A percentile compares a stretch with the other conserved stretches of the same genome.
These are phyloP conservation scores for Ophiostoma himal-ulmi DNA, from an alignment of 2,329 filamentous ascomycete genomes.

Conservation along the genomic window DNA sequence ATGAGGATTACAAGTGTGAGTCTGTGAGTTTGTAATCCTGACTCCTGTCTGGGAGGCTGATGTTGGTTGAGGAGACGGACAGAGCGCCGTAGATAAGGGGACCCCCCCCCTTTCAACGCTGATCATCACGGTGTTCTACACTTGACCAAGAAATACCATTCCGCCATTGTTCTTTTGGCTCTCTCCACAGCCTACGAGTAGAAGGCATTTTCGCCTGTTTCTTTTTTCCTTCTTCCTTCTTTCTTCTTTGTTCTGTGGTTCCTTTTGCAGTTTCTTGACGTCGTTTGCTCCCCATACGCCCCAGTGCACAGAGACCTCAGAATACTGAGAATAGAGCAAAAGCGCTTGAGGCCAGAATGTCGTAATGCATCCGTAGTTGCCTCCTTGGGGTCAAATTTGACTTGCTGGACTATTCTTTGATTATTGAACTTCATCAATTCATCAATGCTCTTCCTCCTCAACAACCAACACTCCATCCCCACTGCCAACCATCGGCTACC, in stretches of 20 bases:
- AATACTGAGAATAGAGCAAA: no score
- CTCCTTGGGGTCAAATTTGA: background rate
- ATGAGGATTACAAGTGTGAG: background rate
- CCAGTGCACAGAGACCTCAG: background rate
- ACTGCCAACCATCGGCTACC: background rate
- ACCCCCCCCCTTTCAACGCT: background rate
- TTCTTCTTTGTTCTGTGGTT: no score
- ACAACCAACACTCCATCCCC: background rate
- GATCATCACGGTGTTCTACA: background rate
- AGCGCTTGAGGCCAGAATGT: background rate
- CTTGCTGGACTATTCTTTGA: background rate
- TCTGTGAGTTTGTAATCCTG: background rate
- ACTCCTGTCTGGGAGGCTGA: background rate
- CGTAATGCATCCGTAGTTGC: background rate
- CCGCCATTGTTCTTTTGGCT: background rate
- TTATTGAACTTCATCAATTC: background rate
- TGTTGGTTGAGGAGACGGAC: slow-evolving; percentile 6
- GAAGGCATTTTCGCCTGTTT: background rate
- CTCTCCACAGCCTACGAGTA: background rate
- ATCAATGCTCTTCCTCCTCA: background rate
- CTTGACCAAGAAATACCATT: background rate
- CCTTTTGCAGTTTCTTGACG: background rate
- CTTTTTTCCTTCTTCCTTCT: background rate
- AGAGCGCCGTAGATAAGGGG: background rate
- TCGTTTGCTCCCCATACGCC: background rate